Conservation (phyloP, 768 basidiomycete species). For the Phlegmacium glaucopus region DNA sequence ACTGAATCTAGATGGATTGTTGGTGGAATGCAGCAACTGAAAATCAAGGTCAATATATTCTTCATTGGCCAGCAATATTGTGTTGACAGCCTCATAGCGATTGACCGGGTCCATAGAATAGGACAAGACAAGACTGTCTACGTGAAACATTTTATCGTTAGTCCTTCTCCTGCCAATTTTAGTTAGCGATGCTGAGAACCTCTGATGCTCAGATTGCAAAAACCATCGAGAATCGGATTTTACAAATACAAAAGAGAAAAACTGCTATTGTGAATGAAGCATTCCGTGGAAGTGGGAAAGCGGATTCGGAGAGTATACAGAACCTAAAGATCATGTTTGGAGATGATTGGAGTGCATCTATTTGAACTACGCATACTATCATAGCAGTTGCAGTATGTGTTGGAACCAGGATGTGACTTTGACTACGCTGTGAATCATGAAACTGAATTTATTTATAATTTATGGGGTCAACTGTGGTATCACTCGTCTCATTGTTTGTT, state of each 20-base stretch:
- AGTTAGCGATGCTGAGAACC: neutral
- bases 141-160: slow-evolving; percentile 82
- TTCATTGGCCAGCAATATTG: neutral
- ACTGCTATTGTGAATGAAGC: slow-evolving; percentile 85
- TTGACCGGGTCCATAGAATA: slow-evolving; percentile 83
- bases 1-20: slow-evolving; percentile 70
- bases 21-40: slow-evolving; percentile 90
- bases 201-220: slow-evolving; percentile 49
- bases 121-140: slow-evolving; percentile 81
- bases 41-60: slow-evolving; percentile 58
- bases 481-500: too few relatives aligned
- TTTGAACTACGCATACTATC: neutral
- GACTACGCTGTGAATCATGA: too few relatives aligned
- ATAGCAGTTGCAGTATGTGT: too few relatives aligned
- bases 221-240: slow-evolving; percentile 77
- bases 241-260: slow-evolving; percentile 83
- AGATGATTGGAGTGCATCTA: slow-evolving; percentile 25
- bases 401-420: too few relatives aligned
- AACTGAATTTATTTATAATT: too few relatives aligned
- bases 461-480: too few relatives aligned
- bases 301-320: slow-evolving; percentile 70
- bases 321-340: slow-evolving; percentile 83
- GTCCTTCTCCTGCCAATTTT: slow-evolving; percentile 14
- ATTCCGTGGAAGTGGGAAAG: slow-evolving; percentile 56
- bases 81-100: slow-evolving; percentile 41